Percentiles rank a stretch among this genome's conserved stretches.
phyloP scores from a whole-genome alignment of 495 filamentous ascomycete genomes.

The Aspergillus coremiiformis region DNA sequence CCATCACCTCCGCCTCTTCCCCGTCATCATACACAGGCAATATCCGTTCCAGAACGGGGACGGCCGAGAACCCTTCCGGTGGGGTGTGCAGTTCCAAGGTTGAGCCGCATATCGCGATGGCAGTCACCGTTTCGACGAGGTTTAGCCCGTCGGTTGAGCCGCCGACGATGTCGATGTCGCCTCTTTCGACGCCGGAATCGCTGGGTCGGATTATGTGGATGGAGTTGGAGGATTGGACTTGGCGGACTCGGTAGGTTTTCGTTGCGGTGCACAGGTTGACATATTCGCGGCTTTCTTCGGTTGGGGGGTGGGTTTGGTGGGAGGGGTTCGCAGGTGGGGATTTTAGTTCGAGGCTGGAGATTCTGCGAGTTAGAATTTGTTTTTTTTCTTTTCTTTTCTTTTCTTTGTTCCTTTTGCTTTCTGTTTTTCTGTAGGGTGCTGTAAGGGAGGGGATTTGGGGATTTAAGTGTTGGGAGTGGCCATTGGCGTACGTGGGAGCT shows the following conservation, averaged over 20 bases:
- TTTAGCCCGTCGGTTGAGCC: constrained; percentile 24
- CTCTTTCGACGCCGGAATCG: constrained; percentile 18
- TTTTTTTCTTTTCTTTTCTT: background rate
- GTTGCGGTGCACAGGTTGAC: constrained; percentile 65
- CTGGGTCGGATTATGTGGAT: constrained; percentile 63
- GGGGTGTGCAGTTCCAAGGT: constrained; percentile 58
- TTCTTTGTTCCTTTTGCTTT: no score
- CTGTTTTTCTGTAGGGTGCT: no score
- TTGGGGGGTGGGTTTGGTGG: background rate
- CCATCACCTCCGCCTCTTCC: background rate
- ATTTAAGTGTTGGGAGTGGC: background rate
- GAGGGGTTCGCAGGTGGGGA: constrained; percentile 33
- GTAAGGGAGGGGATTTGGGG: background rate
- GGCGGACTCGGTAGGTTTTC: constrained; percentile 71
- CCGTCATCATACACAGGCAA: constrained; percentile 29
- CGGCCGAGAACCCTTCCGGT: constrained; percentile 27
- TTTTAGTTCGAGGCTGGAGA: constrained; percentile 66
- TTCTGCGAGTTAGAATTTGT: no score
- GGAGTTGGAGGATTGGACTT: constrained; percentile 88
- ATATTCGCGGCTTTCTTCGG: constrained; percentile 42
- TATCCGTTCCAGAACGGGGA: constrained; percentile 26
- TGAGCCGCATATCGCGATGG: constrained; percentile 63
- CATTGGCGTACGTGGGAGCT: constrained; percentile 52
- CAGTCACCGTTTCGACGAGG: constrained; percentile 38
- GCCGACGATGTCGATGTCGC: constrained; percentile 28